A percentile compares a stretch with the other conserved stretches of the same genome.
Evolutionary conservation across 352 stramenopile genomes (phyloP).

Genomic region (Porosira glacialis): DNA sequence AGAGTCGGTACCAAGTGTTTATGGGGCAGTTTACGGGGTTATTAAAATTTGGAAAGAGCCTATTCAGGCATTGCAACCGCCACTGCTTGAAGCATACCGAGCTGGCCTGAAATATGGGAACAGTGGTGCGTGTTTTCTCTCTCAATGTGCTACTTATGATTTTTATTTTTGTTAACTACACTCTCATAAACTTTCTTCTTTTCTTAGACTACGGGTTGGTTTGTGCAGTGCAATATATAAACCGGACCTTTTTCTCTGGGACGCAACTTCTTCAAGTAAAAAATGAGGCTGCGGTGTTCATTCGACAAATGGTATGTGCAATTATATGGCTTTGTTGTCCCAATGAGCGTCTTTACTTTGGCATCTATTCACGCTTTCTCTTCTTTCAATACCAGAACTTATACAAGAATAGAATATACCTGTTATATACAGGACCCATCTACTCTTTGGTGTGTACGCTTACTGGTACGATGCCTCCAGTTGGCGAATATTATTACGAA

Average conservation of each 20-base stretch:
- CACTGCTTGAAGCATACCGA: not conserved
- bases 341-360: too few species aligned
- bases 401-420: not conserved
- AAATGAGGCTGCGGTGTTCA: conserved; percentile 16
- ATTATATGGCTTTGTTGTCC: too few species aligned
- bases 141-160: too few species aligned
- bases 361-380: too few species aligned
- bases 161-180: not conserved
- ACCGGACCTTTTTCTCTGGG: conserved; percentile 23
- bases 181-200: conserved; percentile 3
- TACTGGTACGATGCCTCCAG: not conserved
- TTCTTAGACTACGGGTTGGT: conserved; percentile 4
- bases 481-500: not conserved
- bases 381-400: not conserved
- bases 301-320: too few species aligned
- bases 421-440: conserved; percentile 5
- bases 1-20: not conserved
- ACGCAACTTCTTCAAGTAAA: conserved; percentile 10
- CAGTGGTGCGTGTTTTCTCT: not conserved
- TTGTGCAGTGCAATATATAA: conserved; percentile 8
- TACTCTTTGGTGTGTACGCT: not conserved
- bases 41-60: conserved; percentile 32
- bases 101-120: not conserved
- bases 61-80: conserved; percentile 2
- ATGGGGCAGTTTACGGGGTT: not conserved